Base-by-base conservation (phyloP, 352 stramenopile genomes). In the Halophytophthora batemanensis region DNA sequence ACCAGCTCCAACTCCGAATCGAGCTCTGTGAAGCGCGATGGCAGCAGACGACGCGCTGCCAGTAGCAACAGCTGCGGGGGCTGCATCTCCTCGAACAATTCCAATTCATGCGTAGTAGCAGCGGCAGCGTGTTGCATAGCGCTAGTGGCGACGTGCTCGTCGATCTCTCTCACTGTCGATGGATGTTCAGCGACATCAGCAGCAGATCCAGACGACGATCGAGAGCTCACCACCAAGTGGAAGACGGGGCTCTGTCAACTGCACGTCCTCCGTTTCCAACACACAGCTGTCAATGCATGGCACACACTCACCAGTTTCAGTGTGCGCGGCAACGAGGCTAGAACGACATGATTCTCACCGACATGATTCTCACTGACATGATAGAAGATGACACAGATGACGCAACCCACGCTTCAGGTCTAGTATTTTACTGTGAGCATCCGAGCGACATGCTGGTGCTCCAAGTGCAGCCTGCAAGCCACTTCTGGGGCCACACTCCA, bases 361-460 rank as follows among this genome's bases (percentile, higher is more conserved):
- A 50, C 17, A 39, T 39, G 13, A 22, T 59, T n/a, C 64, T 61
- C 8, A 59, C 51, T 14, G 50, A 66, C 29, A 48, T 28, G 3
- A 19, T 38, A 25, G 18, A 33, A 11, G 21, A 33, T 17, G n/a
- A n/a, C n/a, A 59, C 8, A n/a, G n/a, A n/a, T n/a, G n/a, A n/a
- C n/a, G n/a, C n/a, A n/a, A n/a, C n/a, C n/a, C n/a, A n/a, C n/a
- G 25, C 59, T 8, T 19, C 54, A 19, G 38, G 48, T 18, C 58
- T 60, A 17, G 15, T 75, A 22, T 53, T 74, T 2, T 85, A 78
- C 22, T 54, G 53, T 22, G 67, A 81, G 39, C 66, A 75, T 34
- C 74, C 74, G n/a, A 53, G 59, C 8, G 69, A 81, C 45, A 50
- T 55, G 39, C 52, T 85, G 5, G 65, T 55, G 18, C 82, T 82